Conservation (phyloP, 352 stramenopile species). For the Globisporangium splendens region DNA sequence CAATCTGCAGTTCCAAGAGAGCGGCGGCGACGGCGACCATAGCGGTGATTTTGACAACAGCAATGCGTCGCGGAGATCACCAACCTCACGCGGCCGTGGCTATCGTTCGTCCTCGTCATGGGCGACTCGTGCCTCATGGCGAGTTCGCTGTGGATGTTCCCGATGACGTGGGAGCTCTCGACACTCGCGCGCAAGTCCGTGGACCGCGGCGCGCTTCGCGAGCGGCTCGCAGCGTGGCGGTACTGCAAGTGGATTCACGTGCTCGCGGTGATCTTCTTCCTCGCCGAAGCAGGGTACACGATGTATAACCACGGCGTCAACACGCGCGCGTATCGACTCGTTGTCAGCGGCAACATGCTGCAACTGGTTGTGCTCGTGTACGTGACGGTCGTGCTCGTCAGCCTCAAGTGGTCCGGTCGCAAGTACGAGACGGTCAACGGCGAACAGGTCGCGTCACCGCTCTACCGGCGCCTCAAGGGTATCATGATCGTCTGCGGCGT, state of each 20-base stretch:
- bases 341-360: conserved; percentile 45
- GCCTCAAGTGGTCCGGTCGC: conserved; percentile 37
- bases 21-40: conserved; percentile 16
- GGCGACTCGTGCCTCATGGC: conserved; percentile 36
- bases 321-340: conserved; percentile 28
- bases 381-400: conserved; percentile 31
- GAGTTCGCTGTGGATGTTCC: conserved; percentile 47
- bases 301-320: conserved; percentile 38
- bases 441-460: conserved; percentile 36
- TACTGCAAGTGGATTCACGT: conserved; percentile 38
- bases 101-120: conserved; percentile 37
- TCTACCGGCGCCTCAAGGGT: conserved; percentile 55
- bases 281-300: conserved; percentile 29
- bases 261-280: conserved; percentile 31
- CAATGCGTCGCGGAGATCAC: conserved; percentile 25
- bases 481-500: conserved; percentile 57
- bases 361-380: conserved; percentile 37
- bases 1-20: conserved; percentile 3
- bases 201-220: conserved; percentile 28
- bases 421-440: conserved; percentile 54
- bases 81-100: conserved; percentile 33
- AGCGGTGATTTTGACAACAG: no score
- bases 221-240: conserved; percentile 17
- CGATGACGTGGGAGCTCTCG: conserved; percentile 41
- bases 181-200: conserved; percentile 36